These are phyloP conservation scores for Dryadomyces sulphureus DNA, from an alignment of 2,329 filamentous ascomycete species.

Conservation along the genomic window DNA sequence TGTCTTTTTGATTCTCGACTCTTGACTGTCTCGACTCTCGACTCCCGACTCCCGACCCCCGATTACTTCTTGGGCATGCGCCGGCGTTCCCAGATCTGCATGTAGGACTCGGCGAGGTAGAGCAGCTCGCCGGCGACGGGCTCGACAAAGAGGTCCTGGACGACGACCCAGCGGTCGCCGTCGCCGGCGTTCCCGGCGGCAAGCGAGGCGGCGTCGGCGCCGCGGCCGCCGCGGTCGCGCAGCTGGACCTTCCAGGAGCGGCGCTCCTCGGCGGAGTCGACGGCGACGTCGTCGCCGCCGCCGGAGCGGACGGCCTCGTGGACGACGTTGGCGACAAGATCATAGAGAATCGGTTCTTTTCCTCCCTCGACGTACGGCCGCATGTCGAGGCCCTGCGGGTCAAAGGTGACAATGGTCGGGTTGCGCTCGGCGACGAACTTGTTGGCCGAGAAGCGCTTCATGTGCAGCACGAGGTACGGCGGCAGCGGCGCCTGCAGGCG, in stretches of 20 bases:
- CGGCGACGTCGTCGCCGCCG: conserved; percentile 56
- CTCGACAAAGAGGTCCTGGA: conserved; percentile 89
- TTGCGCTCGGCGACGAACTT: conserved; percentile 95
- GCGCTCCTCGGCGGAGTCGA: conserved; percentile 65
- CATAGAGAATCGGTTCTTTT: conserved; percentile 84
- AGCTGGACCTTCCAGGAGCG: conserved; percentile 94
- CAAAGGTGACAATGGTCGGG: conserved; percentile 95
- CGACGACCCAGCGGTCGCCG: conserved; percentile 63
- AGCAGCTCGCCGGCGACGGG: conserved; percentile 77
- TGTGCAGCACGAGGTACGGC: conserved; percentile 81
- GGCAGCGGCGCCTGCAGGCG: conserved; percentile 80
- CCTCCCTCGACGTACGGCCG: conserved; percentile 78
- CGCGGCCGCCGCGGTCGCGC: conserved; percentile 41
- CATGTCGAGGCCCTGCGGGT: conserved; percentile 69
- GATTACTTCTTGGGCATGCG: no score
- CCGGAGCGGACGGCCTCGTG: conserved; percentile 66
- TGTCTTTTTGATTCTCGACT: background rate
- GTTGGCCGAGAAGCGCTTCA: conserved; percentile 94
- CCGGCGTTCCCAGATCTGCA: conserved; percentile 91
- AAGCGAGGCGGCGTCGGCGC: conserved; percentile 29
- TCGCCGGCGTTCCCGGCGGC: background rate
- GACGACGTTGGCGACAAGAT: conserved; percentile 88
- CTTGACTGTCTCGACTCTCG: background rate
- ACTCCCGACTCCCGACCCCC: no score
- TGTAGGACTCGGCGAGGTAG: conserved; percentile 84